These are phyloP conservation scores for Pythium vanterpoolii DNA, from an alignment of 352 stramenopile genomes.

Conservation along the genomic window DNA sequence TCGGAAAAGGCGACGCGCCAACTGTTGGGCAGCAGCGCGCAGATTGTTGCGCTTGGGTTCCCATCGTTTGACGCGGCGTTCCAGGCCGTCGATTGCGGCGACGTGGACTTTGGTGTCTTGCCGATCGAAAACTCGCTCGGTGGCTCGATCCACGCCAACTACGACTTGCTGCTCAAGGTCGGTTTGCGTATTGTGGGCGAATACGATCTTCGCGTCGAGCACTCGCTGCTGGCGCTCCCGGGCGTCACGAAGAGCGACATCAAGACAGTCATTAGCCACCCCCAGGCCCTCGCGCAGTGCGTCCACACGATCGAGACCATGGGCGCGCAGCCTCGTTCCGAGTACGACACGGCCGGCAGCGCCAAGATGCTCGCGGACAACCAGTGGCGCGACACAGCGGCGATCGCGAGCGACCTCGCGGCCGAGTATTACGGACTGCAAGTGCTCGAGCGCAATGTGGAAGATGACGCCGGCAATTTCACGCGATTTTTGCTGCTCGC, in stretches of 20 bases:
- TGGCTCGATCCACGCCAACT: constrained; percentile 96
- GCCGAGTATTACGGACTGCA: constrained; percentile 93
- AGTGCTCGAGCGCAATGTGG: constrained; percentile 82
- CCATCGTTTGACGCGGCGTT: constrained; percentile 57
- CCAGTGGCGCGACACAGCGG: constrained; percentile 80
- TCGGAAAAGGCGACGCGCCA: constrained; percentile 96
- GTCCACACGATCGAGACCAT: constrained; percentile 92
- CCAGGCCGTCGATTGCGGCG: constrained; percentile 55
- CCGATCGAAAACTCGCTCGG: constrained; percentile 95
- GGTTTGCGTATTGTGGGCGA: constrained; percentile 64
- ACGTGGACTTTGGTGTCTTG: constrained; percentile 92
- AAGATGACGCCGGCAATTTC: constrained; percentile 92
- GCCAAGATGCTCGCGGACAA: constrained; percentile 96
- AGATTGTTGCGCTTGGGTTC: constrained; percentile 64
- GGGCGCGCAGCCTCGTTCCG: constrained; percentile 72
- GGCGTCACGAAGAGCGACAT: constrained; percentile 88
- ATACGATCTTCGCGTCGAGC: constrained; percentile 79
- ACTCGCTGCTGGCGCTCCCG: constrained; percentile 91
- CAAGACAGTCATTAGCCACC: constrained; percentile 95
- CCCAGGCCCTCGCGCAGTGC: constrained; percentile 96
- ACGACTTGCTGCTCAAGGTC: constrained; percentile 81
- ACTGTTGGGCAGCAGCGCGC: constrained; percentile 67
- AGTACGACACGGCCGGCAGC: constrained; percentile 96
- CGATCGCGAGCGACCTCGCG: constrained; percentile 95
- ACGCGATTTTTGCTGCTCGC: constrained; percentile 92